Base-by-base conservation (phyloP, 2,329 filamentous ascomycete species). In the Trichoderma brevicompactum region DNA sequence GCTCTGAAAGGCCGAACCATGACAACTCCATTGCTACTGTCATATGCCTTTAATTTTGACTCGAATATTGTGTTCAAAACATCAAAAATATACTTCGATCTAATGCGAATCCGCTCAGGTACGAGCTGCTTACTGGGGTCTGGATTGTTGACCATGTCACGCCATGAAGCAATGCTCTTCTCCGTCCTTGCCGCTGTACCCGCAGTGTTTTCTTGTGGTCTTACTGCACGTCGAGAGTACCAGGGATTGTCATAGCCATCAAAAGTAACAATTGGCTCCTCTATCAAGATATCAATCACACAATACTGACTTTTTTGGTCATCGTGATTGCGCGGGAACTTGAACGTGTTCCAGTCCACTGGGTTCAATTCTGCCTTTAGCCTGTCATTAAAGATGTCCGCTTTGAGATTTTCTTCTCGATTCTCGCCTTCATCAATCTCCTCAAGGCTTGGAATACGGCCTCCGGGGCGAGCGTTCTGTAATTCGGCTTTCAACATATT, bases 91-190 rank as follows among this genome's bases (percentile, higher is more conserved):
- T 40, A 46, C 2, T 28, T 32, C 9, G 66, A 67, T 52, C 65
- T 36, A 19, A 67, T 67, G 19, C 66, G 66, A 43, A 67, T 67
- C 13, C 66, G 36, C 50, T 67, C 66, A 9, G 66, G 63, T 7
- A 66, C 19, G 12, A 55, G 8, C 3, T 55, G 50, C 12, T 64
- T 46, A 41, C 61, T 38, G 6, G 32, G 41, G 23, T 46, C 46
- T 7, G 38, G n/a, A 9, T 38, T 40, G 34, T 49, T 49, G 19
- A 15, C 15, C 10, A 60, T 50, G 0, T 60, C 44, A 28, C 19
- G 34, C 56, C 56, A 60, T 1, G 44, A 50, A 2, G 44, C 17
- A 3, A 60, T 40, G 56, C 56, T 60, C 19, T 50, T 60, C 12
- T 60, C 44, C 34, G 52, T 38, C 15, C 9, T 40, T 49, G 5